A percentile compares a stretch with the other conserved stretches of the same genome.
Conservation (phyloP, 2,329 filamentous ascomycete species). For the Chalaropsis thielavioides region DNA sequence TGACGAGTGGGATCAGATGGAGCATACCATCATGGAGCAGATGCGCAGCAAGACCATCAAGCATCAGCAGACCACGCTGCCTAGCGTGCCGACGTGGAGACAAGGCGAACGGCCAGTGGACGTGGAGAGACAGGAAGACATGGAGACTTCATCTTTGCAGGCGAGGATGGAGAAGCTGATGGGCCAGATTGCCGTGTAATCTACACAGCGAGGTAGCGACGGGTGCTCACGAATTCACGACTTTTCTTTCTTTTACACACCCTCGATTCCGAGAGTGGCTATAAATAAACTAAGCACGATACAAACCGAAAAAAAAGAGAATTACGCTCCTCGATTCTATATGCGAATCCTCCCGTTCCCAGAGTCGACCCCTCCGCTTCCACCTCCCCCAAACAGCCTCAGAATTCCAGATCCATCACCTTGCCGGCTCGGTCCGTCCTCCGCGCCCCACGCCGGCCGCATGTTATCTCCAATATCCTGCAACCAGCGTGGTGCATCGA, state of each 20-base stretch:
- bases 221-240: background rate
- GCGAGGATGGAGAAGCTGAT: background rate
- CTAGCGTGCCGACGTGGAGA: constrained; percentile 43
- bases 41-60: constrained; percentile 42
- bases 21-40: constrained; percentile 41
- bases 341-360: constrained; percentile 26
- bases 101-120: constrained; percentile 28
- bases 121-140: background rate
- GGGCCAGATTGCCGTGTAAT: background rate
- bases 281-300: background rate
- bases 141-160: constrained; percentile 31
- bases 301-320: background rate
- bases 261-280: background rate
- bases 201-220: background rate
- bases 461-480: constrained; percentile 44
- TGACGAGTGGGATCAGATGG: constrained; percentile 41
- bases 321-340: constrained; percentile 16
- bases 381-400: constrained; percentile 41
- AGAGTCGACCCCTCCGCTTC: constrained; percentile 22
- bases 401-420: constrained; percentile 32
- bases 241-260: background rate
- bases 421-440: constrained; percentile 29
- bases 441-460: constrained; percentile 62
- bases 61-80: constrained; percentile 34
- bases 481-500: constrained; percentile 72